phyloP scores from a whole-genome alignment of 2,329 filamentous ascomycete species.

The Colletotrichum sansevieriae region DNA sequence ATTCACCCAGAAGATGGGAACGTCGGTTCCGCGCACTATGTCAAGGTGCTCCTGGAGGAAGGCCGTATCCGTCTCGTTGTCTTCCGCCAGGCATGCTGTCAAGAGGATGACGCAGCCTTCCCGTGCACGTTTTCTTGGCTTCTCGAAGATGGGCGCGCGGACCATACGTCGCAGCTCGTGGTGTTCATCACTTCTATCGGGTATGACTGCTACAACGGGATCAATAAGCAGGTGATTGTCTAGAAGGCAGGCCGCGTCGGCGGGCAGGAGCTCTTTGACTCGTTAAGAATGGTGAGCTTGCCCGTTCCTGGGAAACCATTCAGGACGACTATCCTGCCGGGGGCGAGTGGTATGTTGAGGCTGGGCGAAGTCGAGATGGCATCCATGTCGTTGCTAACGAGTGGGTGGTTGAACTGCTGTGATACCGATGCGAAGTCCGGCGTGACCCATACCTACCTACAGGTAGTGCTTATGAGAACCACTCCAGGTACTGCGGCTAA shows the following conservation, averaged over 20 bases:
- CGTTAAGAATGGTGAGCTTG: conserved; percentile 44
- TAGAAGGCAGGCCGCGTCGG: conserved; percentile 31
- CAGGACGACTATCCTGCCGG: conserved; percentile 37
- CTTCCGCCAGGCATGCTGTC: too few relatives aligned
- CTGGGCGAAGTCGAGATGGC: not conserved
- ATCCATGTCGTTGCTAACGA: too few relatives aligned
- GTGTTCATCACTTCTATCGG: conserved; percentile 40
- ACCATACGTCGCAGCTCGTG: conserved; percentile 42
- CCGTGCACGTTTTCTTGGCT: not conserved
- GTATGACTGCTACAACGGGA: conserved; percentile 27
- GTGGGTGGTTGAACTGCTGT: too few relatives aligned
- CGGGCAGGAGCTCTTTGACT: conserved; percentile 31
- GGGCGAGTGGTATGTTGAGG: not conserved
- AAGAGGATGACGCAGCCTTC: too few relatives aligned
- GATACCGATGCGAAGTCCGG: not conserved
- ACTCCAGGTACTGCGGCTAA: too few relatives aligned
- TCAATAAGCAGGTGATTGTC: conserved; percentile 43
- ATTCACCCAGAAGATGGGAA: too few relatives aligned
- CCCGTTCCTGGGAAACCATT: conserved; percentile 44
- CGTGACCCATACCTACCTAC: not conserved
- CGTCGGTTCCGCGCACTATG: too few relatives aligned
- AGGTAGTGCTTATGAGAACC: too few relatives aligned
- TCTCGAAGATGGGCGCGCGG: conserved; percentile 40
- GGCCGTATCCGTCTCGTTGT: too few relatives aligned
- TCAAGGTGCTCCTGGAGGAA: too few relatives aligned